These are phyloP conservation scores for Aspergillus tamarii DNA, from an alignment of 2,329 filamentous ascomycete genomes.

Conservation along the genomic window DNA sequence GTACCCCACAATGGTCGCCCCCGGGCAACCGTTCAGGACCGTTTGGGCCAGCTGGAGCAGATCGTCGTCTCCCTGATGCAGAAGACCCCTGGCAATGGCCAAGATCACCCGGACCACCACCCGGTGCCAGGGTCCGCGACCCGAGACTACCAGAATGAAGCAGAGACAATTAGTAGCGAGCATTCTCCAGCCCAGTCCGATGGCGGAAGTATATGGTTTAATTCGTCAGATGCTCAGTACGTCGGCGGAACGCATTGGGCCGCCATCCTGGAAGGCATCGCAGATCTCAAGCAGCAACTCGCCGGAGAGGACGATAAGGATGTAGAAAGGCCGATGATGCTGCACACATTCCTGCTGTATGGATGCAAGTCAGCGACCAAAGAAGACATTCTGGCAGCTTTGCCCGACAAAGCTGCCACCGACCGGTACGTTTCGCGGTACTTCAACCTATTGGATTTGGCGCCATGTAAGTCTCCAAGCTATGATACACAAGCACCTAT, in stretches of 20 bases:
- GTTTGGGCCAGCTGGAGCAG: conserved; percentile 60
- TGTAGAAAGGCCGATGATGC: not conserved
- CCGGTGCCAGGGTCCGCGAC: not conserved
- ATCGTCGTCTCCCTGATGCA: conserved; percentile 58
- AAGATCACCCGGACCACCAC: not conserved
- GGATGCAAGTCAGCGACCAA: conserved; percentile 16
- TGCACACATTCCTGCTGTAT: conserved; percentile 18
- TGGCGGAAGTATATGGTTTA: conserved; percentile 26
- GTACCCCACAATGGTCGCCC: conserved; percentile 27
- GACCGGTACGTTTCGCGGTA: conserved; percentile 31
- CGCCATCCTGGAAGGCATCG: conserved; percentile 30
- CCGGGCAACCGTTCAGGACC: conserved; percentile 54
- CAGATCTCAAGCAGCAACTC: conserved; percentile 30
- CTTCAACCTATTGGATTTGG: conserved; percentile 31
- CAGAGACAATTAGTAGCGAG: not conserved
- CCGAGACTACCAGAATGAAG: not conserved
- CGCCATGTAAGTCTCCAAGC: conserved; percentile 16
- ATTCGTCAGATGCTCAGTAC: conserved; percentile 25
- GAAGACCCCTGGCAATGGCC: not conserved
- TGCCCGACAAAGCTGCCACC: conserved; percentile 27
- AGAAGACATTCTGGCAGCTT: conserved; percentile 25
- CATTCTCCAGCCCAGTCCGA: conserved; percentile 14
- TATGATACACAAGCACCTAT: not conserved
- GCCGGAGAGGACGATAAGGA: conserved; percentile 13
- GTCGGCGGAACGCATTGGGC: conserved; percentile 33